phyloP scores from a whole-genome alignment of 192 early-diverging fungal genomes.

The Umbelopsis sp. region DNA sequence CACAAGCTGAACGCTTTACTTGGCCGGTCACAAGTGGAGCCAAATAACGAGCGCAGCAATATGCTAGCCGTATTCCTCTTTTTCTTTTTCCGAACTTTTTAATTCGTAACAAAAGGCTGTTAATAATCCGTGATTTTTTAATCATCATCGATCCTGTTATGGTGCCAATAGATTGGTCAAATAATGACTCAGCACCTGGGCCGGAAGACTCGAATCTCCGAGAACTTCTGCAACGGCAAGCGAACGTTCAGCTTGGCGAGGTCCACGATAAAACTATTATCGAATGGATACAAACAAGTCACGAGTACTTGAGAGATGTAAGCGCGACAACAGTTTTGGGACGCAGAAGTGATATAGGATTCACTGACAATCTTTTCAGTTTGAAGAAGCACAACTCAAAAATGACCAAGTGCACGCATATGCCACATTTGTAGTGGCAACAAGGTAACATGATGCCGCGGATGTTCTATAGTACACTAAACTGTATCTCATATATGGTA shows the following conservation, averaged over 20 bases:
- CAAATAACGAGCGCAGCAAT: too few species aligned
- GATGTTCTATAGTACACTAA: too few species aligned
- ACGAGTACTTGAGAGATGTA: slow-evolving; percentile 14
- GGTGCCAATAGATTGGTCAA: background rate
- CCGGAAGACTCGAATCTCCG: background rate
- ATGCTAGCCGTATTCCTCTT: too few species aligned
- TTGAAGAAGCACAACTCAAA: background rate
- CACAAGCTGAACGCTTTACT: too few species aligned
- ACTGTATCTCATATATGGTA: too few species aligned
- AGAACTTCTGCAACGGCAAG: background rate
- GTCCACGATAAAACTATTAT: background rate
- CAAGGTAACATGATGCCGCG: background rate
- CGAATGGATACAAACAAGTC: background rate
- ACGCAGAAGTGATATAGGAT: background rate
- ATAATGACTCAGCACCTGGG: background rate
- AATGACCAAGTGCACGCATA: background rate
- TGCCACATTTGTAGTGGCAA: background rate
- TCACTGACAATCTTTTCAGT: background rate
- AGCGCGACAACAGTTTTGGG: background rate
- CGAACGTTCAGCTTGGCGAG: background rate
- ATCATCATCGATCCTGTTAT: background rate
- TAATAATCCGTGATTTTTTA: too few species aligned
- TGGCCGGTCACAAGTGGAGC: too few species aligned
- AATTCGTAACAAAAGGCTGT: too few species aligned
- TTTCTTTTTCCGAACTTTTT: too few species aligned